These are phyloP conservation scores for Nicotiana otophora DNA, from an alignment of 257 asterid species.

Conservation along the genomic window DNA sequence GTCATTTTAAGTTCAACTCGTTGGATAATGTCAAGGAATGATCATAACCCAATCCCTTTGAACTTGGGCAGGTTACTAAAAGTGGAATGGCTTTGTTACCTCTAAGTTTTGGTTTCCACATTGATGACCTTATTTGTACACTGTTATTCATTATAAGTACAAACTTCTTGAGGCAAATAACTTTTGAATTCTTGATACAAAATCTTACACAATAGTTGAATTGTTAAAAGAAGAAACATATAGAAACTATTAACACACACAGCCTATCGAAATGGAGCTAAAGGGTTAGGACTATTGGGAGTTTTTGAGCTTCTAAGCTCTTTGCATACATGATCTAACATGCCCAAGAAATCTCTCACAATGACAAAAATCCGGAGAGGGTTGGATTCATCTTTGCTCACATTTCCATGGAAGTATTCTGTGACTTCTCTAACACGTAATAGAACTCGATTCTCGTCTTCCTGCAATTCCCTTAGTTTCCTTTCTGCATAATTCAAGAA, in stretches of 20 bases:
- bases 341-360: constrained; percentile 80
- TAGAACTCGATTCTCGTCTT: constrained; percentile 63
- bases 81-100: not conserved
- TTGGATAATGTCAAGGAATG: not conserved
- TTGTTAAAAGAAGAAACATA: not conserved
- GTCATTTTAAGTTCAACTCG: not conserved
- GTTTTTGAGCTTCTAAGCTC: constrained; percentile 62
- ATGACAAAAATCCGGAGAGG: constrained; percentile 79
- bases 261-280: constrained; percentile 63
- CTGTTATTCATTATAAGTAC: not conserved
- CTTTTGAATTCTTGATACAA: not conserved
- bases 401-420: constrained; percentile 89
- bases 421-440: constrained; percentile 68
- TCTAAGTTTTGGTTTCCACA: not conserved
- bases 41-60: not conserved
- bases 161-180: not conserved
- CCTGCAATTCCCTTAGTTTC: constrained; percentile 57
- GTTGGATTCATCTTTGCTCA: constrained; percentile 76
- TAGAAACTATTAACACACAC: constrained; percentile 27
- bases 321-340: constrained; percentile 85
- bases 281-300: constrained; percentile 46
- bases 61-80: not conserved
- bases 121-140: not conserved
- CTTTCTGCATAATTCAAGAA: constrained; percentile 54
- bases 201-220: not conserved